Evolutionary conservation across 345 rosid species (phyloP), one percentile per base, ranked within the genome.

Genomic region (Rubroshorea leprosula): DNA sequence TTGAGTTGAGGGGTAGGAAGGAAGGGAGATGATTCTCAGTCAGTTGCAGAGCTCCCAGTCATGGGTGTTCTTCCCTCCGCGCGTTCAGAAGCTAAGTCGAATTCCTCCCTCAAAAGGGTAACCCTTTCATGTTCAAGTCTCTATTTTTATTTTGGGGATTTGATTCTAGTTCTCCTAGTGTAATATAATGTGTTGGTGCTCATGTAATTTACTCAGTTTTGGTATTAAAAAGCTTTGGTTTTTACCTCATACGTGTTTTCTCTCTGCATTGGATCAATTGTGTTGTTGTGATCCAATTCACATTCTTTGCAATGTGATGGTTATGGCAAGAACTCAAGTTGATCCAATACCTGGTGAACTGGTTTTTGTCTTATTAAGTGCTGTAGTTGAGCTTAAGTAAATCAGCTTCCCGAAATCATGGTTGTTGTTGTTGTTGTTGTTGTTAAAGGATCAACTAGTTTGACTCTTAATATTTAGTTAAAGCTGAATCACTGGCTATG

Each of bases 21-120:
- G 25, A 63, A 19, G 25, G 26, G 61, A 56, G 29, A 76, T 79
- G 88, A 27, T 69, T 65, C 66, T 54, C 47, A 41, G 68, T 62
- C 84, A 68, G 60, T 43, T 80, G 39, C 70, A 64, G 54, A 60
- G 74, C 74, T 72, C 69, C 61, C 75, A 57, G 47, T 69, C 79
- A 23, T 77, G 70, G 78, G 6, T 2, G 12, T 49, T 75, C 57
- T 62, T 68, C 6, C 64, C 78, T 51, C 62, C 66, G 12, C 71
- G 44, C 50, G 23, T 63, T 58, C 20, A 65, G 6, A 23, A 24
- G 16, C 59, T 51, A 13, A 50, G 25, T 63, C 77, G n/a, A 49
- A 14, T 29, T 47, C 8, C 68, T 13, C 47, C 75, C 52, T 31
- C 59, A 16, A 65, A 57, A 51, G 73, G 83, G 88, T 79, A 59